These are phyloP conservation scores for Lentinula lateritia DNA, from an alignment of 768 basidiomycete genomes.

Conservation along the genomic window DNA sequence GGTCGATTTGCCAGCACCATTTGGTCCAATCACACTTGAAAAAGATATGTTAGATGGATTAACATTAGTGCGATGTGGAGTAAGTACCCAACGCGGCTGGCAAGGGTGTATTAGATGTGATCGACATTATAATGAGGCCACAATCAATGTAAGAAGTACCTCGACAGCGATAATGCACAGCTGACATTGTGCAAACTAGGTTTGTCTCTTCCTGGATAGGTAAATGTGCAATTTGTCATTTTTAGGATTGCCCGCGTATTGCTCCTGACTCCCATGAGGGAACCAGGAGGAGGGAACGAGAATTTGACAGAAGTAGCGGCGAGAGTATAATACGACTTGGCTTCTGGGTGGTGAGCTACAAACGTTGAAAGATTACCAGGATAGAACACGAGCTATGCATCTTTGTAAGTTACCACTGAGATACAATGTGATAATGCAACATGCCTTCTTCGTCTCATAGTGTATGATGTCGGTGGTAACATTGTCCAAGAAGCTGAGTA, in stretches of 20 bases:
- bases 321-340: conserved; percentile 94
- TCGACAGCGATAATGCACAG: conserved; percentile 90
- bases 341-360: conserved; percentile 86
- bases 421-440: conserved; percentile 9
- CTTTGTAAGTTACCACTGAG: conserved; percentile 8
- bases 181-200: conserved; percentile 87
- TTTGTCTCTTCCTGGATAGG: conserved; percentile 77
- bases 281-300: conserved; percentile 92
- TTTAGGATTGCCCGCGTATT: conserved; percentile 95
- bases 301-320: conserved; percentile 93
- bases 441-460: conserved; percentile 89
- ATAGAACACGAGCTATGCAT: conserved; percentile 79
- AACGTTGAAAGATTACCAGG: conserved; percentile 88
- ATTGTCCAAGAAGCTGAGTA: conserved; percentile 80
- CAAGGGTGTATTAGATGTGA: conserved; percentile 14
- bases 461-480: conserved; percentile 97
- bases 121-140: conserved; percentile 11
- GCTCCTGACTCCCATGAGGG: conserved; percentile 94
- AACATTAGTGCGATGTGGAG: background rate
- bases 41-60: background rate
- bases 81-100: conserved; percentile 68
- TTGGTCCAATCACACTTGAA: conserved; percentile 68
- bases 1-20: conserved; percentile 95
- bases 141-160: conserved; percentile 34
- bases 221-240: conserved; percentile 86